Percentiles rank a stretch among this genome's conserved stretches.
These are phyloP conservation scores for Venturia oleaginea DNA, from an alignment of 2,329 filamentous ascomycete species.

Conservation along the genomic window DNA sequence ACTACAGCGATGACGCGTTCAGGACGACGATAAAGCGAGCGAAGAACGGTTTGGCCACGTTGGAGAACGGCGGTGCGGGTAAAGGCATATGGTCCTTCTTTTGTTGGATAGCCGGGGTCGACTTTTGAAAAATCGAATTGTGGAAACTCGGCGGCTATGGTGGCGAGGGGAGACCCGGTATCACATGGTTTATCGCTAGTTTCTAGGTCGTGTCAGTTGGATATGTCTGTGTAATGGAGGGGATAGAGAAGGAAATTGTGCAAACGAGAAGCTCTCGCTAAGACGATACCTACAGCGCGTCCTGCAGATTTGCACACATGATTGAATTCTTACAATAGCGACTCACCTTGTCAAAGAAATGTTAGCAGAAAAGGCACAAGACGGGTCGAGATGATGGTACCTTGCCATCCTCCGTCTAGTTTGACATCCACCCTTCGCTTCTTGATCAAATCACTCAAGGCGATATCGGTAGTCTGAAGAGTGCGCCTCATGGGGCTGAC, in stretches of 20 bases:
- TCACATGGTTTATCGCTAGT: slow-evolving; percentile 49
- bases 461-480: slow-evolving; percentile 52
- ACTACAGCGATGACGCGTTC: slow-evolving; percentile 58
- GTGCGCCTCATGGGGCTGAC: slow-evolving; percentile 58
- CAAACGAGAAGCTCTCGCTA: neutral
- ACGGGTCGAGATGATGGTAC: neutral
- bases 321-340: neutral
- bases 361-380: neutral
- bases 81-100: slow-evolving; percentile 47
- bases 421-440: slow-evolving; percentile 44
- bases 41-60: slow-evolving; percentile 45
- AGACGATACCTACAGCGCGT: slow-evolving; percentile 4
- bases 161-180: slow-evolving; percentile 42
- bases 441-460: slow-evolving; percentile 48
- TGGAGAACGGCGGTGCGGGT: slow-evolving; percentile 44
- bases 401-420: slow-evolving; percentile 55
- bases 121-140: slow-evolving; percentile 47
- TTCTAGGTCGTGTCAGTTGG: slow-evolving; percentile 22
- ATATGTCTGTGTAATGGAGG: neutral
- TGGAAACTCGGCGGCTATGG: slow-evolving; percentile 43
- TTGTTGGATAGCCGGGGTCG: slow-evolving; percentile 55
- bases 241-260: neutral
- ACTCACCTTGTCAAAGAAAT: slow-evolving; percentile 31
- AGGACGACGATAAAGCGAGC: slow-evolving; percentile 41
- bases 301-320: neutral